These are phyloP conservation scores for Aureobasidium leucospermi DNA, from an alignment of 2,329 filamentous ascomycete species.

Conservation along the genomic window DNA sequence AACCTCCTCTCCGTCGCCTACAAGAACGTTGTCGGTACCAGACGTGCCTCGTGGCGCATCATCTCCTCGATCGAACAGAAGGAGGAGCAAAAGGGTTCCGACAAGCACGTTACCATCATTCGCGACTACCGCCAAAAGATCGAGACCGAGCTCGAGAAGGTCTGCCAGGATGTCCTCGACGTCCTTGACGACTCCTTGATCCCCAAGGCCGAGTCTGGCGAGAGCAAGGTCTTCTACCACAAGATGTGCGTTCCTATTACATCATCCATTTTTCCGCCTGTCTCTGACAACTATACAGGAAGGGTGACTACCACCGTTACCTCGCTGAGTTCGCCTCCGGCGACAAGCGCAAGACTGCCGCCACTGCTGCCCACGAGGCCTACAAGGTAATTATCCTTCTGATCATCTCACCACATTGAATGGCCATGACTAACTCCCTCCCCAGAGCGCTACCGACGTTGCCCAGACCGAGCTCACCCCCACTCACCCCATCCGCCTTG, in stretches of 20 bases:
- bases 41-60: constrained; percentile 98
- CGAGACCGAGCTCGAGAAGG: constrained; percentile 91
- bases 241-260: constrained; percentile 70
- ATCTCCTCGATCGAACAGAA: constrained; percentile 99
- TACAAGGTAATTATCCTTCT: constrained; percentile 67
- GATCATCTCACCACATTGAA: background rate
- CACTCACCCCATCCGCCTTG: constrained; percentile 95
- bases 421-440: background rate
- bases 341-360: constrained; percentile 84
- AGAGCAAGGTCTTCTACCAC: constrained; percentile 99
- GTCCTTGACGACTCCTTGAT: constrained; percentile 91
- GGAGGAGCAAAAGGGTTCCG: constrained; percentile 97
- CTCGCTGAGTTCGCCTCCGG: constrained; percentile 88
- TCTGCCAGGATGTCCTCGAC: constrained; percentile 95
- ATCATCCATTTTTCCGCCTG: background rate
- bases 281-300: constrained; percentile 49
- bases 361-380: constrained; percentile 82
- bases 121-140: constrained; percentile 98
- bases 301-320: constrained; percentile 95
- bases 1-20: constrained; percentile 98
- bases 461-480: constrained; percentile 96
- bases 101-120: constrained; percentile 90
- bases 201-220: constrained; percentile 89
- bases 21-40: constrained; percentile 99
- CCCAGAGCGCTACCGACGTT: constrained; percentile 89